Evolutionary conservation across 2,329 filamentous ascomycete genomes (phyloP).

Genomic region (Tolypocladium amazonense): DNA sequence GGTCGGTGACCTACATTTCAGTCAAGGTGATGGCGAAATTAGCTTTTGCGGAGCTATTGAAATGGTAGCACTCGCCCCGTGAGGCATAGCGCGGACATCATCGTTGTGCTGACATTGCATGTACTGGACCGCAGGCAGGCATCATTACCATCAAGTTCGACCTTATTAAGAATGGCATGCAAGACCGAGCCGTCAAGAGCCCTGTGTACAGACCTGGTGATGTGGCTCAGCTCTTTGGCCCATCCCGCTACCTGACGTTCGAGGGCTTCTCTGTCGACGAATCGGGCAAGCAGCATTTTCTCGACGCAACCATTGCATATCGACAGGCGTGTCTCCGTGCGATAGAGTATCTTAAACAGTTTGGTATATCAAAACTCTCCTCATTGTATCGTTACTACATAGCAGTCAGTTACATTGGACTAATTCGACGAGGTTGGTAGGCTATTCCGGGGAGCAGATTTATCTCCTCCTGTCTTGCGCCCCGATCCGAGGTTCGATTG

Average conservation of each 20-base stretch:
- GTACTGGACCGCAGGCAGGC: slow-evolving; percentile 42
- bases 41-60: slow-evolving; percentile 86
- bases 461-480: slow-evolving; percentile 80
- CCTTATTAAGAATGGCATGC: slow-evolving; percentile 73
- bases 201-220: slow-evolving; percentile 81
- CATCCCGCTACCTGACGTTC: slow-evolving; percentile 44
- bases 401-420: neutral
- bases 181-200: slow-evolving; percentile 63
- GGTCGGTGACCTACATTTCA: slow-evolving; percentile 80
- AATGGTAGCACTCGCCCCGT: slow-evolving; percentile 39
- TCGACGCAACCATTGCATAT: slow-evolving; percentile 81
- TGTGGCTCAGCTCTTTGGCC: slow-evolving; percentile 79
- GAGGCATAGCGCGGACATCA: neutral
- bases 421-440: slow-evolving; percentile 20
- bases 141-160: slow-evolving; percentile 84
- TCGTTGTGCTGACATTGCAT: neutral
- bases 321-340: slow-evolving; percentile 62
- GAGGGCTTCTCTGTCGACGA: slow-evolving; percentile 85
- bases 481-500: slow-evolving; percentile 78
- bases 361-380: slow-evolving; percentile 9
- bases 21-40: slow-evolving; percentile 79
- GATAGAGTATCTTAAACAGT: slow-evolving; percentile 25
- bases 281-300: slow-evolving; percentile 77
- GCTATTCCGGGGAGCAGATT: slow-evolving; percentile 63
- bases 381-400: neutral